phyloP scores from a whole-genome alignment of 495 filamentous ascomycete genomes.

The Apodospora peruviana region DNA sequence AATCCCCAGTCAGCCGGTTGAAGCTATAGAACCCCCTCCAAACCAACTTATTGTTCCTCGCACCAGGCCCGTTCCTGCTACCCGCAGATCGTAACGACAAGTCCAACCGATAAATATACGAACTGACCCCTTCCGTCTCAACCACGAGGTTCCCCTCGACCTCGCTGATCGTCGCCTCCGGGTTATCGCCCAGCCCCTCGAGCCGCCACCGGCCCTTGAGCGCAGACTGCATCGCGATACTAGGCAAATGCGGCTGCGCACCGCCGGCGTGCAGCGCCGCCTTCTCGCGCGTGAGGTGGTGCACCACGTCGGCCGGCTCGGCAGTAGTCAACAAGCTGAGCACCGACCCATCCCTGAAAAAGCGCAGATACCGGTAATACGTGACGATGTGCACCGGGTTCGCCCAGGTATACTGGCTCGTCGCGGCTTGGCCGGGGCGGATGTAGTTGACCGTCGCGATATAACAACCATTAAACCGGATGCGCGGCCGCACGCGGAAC shows the following conservation, averaged over 20 bases:
- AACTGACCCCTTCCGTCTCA: slow-evolving; percentile 77
- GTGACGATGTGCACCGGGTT: slow-evolving; percentile 93
- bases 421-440: slow-evolving; percentile 61
- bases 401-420: slow-evolving; percentile 59
- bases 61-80: slow-evolving; percentile 22
- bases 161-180: slow-evolving; percentile 16
- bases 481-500: slow-evolving; percentile 74
- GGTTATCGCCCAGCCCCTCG: slow-evolving; percentile 19
- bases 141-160: slow-evolving; percentile 67
- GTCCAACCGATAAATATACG: slow-evolving; percentile 79
- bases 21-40: slow-evolving; percentile 95
- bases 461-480: slow-evolving; percentile 92
- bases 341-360: slow-evolving; percentile 83
- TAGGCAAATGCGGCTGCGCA: slow-evolving; percentile 27
- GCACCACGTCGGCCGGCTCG: slow-evolving; percentile 81
- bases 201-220: slow-evolving; percentile 36
- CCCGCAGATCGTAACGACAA: slow-evolving; percentile 59
- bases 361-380: slow-evolving; percentile 93
- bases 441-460: slow-evolving; percentile 96
- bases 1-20: slow-evolving; percentile 82
- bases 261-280: slow-evolving; percentile 20
- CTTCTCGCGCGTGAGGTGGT: slow-evolving; percentile 52
- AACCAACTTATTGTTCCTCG: slow-evolving; percentile 71
- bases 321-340: slow-evolving; percentile 72
- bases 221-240: slow-evolving; percentile 26